Evolutionary conservation across 2,329 filamentous ascomycete genomes (phyloP).

Genomic region (Bipolaris sorokiniana): DNA sequence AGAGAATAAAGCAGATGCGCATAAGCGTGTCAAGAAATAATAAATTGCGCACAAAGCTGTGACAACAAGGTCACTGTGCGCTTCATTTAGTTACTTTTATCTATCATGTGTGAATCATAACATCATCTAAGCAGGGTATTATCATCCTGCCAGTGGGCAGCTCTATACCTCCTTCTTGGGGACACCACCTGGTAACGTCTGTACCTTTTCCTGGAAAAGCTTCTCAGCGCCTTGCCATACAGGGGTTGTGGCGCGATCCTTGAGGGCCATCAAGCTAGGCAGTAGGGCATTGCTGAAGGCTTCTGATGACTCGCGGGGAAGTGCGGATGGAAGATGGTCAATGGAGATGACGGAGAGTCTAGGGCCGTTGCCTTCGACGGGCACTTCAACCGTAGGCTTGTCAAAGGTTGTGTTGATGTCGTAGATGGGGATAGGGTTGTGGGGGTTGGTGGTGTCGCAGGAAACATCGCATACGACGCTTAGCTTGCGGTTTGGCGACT

Average conservation of each 20-base stretch:
- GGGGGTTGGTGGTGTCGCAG: slow-evolving; percentile 74
- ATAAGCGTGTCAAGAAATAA: too few relatives aligned
- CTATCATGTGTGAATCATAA: not conserved
- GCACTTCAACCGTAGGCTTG: slow-evolving; percentile 81
- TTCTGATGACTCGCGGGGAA: slow-evolving; percentile 86
- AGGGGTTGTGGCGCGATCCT: slow-evolving; percentile 71
- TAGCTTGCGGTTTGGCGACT: slow-evolving; percentile 71
- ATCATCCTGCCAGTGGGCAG: not conserved
- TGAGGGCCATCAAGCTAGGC: slow-evolving; percentile 77
- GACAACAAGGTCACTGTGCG: not conserved
- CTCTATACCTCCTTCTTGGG: slow-evolving; percentile 38
- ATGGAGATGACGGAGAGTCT: slow-evolving; percentile 77
- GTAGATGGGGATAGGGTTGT: slow-evolving; percentile 82
- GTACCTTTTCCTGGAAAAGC: slow-evolving; percentile 82
- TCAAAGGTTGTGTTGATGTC: slow-evolving; percentile 83
- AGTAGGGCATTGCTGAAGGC: slow-evolving; percentile 80
- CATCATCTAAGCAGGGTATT: not conserved
- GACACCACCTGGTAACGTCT: slow-evolving; percentile 63
- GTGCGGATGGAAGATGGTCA: slow-evolving; percentile 61
- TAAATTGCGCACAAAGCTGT: not conserved
- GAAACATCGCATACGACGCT: slow-evolving; percentile 63
- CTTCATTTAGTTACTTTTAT: not conserved
- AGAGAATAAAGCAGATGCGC: too few relatives aligned
- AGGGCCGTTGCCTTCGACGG: slow-evolving; percentile 62
- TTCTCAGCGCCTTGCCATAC: slow-evolving; percentile 90